Conservation (phyloP, 2,329 filamentous ascomycete species). For the Aspergillus viridinutans region DNA sequence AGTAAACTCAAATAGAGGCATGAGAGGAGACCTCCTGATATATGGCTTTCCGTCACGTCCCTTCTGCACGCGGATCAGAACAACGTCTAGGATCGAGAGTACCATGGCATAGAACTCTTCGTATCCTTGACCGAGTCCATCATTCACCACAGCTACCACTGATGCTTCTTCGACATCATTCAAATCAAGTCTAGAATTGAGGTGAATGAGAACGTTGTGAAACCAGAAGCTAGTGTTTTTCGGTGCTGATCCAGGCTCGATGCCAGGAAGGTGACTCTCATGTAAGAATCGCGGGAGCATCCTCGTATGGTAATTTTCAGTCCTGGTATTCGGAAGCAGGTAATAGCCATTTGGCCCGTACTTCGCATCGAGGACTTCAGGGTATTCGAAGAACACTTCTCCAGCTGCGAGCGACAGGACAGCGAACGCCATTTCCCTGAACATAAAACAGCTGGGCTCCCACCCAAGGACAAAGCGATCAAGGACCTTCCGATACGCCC, state of each 20-base stretch:
- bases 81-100: constrained; percentile 14
- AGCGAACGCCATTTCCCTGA: constrained; percentile 15
- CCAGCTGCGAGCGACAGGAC: constrained; percentile 16
- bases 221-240: constrained; percentile 12
- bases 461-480: constrained; percentile 9
- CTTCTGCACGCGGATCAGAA: constrained; percentile 11
- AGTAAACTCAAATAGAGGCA: constrained; percentile 11
- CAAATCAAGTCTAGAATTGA: constrained; percentile 10
- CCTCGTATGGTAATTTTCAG: neutral
- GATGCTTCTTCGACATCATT: constrained; percentile 13
- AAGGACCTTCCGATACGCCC: constrained; percentile 4
- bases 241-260: constrained; percentile 14
- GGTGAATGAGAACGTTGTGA: constrained; percentile 10
- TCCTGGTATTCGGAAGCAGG: constrained; percentile 1
- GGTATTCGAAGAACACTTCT: constrained; percentile 7
- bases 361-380: constrained; percentile 3
- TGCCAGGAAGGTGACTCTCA: constrained; percentile 12
- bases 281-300: constrained; percentile 13
- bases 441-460: constrained; percentile 9
- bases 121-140: constrained; percentile 9
- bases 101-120: constrained; percentile 13
- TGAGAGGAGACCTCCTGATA: constrained; percentile 9
- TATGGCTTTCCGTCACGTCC: neutral
- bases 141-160: constrained; percentile 9
- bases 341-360: constrained; percentile 13